These are phyloP conservation scores for Luzula sylvatica DNA, from an alignment of 176 grass and related monocot species.

Conservation along the genomic window DNA sequence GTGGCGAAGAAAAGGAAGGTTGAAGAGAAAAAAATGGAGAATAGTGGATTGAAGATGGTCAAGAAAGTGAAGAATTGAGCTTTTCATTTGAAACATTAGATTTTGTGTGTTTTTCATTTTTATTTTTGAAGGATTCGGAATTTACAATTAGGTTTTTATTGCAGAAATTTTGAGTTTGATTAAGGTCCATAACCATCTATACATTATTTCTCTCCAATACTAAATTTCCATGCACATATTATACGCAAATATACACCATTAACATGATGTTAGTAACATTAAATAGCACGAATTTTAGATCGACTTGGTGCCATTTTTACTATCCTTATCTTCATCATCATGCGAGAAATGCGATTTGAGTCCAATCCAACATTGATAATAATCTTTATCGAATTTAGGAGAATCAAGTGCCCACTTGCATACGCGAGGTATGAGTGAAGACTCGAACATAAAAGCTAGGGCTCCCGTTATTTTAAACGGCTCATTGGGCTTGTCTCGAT, in stretches of 20 bases:
- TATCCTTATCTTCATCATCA: background rate
- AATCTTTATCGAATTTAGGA: conserved; percentile 40
- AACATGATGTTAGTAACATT: no score
- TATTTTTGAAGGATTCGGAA: background rate
- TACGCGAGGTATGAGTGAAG: conserved; percentile 58
- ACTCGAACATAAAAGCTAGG: conserved; percentile 93
- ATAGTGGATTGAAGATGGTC: background rate
- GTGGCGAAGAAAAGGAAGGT: conserved; percentile 16
- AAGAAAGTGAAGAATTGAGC: conserved; percentile 17
- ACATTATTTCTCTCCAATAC: background rate
- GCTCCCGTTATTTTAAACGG: conserved; percentile 47
- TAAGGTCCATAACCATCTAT: background rate
- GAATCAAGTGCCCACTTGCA: conserved; percentile 76
- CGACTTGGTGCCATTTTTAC: background rate
- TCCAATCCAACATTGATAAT: conserved; percentile 90
- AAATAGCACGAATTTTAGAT: background rate
- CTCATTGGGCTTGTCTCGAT: conserved; percentile 22
- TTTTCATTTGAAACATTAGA: background rate
- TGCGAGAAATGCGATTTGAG: conserved; percentile 64
- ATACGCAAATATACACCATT: no score
- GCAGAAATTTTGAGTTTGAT: background rate
- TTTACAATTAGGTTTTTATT: background rate
- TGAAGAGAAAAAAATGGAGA: background rate
- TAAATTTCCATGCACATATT: background rate
- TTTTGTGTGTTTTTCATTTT: background rate